A percentile compares a stretch with the other conserved stretches of the same genome.
Evolutionary conservation across 1,139 yeast species (phyloP).

Genomic region (Zygosaccharomyces sapae): DNA sequence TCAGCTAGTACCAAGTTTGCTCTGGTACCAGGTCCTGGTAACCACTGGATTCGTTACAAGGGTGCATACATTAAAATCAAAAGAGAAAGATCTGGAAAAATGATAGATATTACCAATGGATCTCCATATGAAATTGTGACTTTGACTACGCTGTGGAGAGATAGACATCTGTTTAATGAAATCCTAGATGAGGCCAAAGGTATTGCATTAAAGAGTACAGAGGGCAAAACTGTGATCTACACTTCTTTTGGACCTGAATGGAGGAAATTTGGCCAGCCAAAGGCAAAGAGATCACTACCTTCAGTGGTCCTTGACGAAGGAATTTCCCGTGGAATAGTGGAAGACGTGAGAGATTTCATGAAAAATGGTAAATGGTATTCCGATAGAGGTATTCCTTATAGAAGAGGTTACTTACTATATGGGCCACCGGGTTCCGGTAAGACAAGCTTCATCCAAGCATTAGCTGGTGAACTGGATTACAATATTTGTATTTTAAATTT

Average conservation of each 20-base stretch:
- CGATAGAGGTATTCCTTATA: conserved; percentile 92
- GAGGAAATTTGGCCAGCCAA: conserved; percentile 97
- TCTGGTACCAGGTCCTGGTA: conserved; percentile 97
- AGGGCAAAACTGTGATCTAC: conserved; percentile 89
- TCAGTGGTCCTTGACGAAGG: conserved; percentile 83
- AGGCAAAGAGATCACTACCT: conserved; percentile 77
- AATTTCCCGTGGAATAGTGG: conserved; percentile 57
- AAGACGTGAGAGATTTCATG: conserved; percentile 78
- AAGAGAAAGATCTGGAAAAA: conserved; percentile 83
- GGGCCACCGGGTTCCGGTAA: conserved; percentile 99
- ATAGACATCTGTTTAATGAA: conserved; percentile 65
- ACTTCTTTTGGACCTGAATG: conserved; percentile 98
- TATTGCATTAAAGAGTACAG: conserved; percentile 75
- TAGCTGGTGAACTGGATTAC: conserved; percentile 94
- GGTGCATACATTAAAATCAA: conserved; percentile 87
- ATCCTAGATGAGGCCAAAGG: conserved; percentile 78
- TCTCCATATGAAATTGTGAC: conserved; percentile 95
- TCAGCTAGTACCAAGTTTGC: conserved; percentile 82
- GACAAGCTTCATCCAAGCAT: conserved; percentile 90
- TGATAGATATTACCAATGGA: conserved; percentile 86
- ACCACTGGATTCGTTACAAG: conserved; percentile 76
- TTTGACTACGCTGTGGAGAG: conserved; percentile 81
- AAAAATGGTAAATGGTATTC: conserved; percentile 85
- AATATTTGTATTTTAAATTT: conserved; percentile 89
- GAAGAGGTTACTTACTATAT: conserved; percentile 87